These are phyloP conservation scores for Turritis glabra DNA, from an alignment of 345 rosid genomes.

Conservation along the genomic window DNA sequence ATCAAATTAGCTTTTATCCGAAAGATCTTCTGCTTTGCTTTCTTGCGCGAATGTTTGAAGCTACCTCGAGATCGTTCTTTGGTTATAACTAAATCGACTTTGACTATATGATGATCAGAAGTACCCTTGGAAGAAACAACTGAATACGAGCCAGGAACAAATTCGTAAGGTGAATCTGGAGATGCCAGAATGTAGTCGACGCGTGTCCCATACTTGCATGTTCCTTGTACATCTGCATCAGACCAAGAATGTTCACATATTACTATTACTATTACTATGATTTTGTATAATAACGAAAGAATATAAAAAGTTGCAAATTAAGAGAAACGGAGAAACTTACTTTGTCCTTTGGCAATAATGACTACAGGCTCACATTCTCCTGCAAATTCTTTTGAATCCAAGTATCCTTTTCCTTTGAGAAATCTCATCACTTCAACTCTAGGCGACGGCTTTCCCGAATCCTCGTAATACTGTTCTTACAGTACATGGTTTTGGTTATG, in stretches of 20 bases:
- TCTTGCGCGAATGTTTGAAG: slow-evolving; percentile 28
- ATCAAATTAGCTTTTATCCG: slow-evolving; percentile 45
- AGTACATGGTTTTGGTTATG: not conserved
- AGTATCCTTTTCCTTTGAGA: slow-evolving; percentile 63
- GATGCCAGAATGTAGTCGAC: slow-evolving; percentile 81
- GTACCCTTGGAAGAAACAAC: slow-evolving; percentile 89
- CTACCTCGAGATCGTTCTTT: slow-evolving; percentile 36
- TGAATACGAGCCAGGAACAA: slow-evolving; percentile 79
- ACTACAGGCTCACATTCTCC: slow-evolving; percentile 96
- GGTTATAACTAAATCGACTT: slow-evolving; percentile 61
- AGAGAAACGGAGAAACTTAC: slow-evolving; percentile 39
- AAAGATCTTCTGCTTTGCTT: slow-evolving; percentile 44
- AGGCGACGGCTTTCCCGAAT: slow-evolving; percentile 87
- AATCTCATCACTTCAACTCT: slow-evolving; percentile 66
- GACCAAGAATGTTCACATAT: not conserved
- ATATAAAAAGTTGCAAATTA: not conserved
- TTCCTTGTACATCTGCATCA: slow-evolving; percentile 80
- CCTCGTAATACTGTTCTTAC: slow-evolving; percentile 67
- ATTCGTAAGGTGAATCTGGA: slow-evolving; percentile 56
- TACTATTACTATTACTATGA: not conserved
- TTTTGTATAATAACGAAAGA: not conserved
- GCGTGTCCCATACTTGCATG: slow-evolving; percentile 93
- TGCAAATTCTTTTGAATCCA: slow-evolving; percentile 70
- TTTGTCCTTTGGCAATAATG: slow-evolving; percentile 93
- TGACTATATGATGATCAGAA: slow-evolving; percentile 93